Evolutionary conservation across 2,329 filamentous ascomycete genomes (phyloP), one percentile per base, ranked within the genome.

Genomic region (Colletotrichum echinochloae): DNA sequence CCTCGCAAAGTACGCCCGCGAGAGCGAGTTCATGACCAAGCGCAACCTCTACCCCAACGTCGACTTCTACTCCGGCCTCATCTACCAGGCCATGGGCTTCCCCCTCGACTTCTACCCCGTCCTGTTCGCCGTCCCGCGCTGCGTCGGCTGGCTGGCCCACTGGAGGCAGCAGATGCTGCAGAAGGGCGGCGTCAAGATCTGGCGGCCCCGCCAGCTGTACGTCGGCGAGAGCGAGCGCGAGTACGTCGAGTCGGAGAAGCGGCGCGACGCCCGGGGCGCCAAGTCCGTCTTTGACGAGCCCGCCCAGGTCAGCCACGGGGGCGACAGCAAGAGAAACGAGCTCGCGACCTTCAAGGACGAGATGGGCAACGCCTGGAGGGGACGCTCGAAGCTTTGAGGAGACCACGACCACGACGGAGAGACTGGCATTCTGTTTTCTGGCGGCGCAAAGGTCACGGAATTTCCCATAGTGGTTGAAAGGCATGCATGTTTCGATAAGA

Each of bases 71-170:
- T 84, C 82, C 4, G 84, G 84, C 1, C 76, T 86, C 35, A 86
- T 86, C 73, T 86, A 86, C 75, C 85, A 86, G 71, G 84, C 84
- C 37, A 85, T 86, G 82, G 84, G 84, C 14, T 86, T 86, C 77
- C 84, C 84, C 35, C 80, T 86, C 0, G 84, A 86, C 74, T 86
- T 86, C 74, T 86, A 86, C 73, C 84, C 84, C 2, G 84, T 86
- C 0, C 76, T 86, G 5, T 86, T 86, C 67, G 84, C 84, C 7
- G 84, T 86, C 7, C 84, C 84, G 0, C 78, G 84, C 20, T 86
- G 85, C 60, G 84, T 85, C 1, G 84, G 84, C 30, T 86, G 84
- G 84, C 76, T 86, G 37, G 84, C 84, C 3, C 84, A 86, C 76
- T 86, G 84, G 84, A 81, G 85, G 23, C 84, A 86, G 76, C 81